Conservation (phyloP, 2,329 filamentous ascomycete species). For the Epicoccum sorghinum region DNA sequence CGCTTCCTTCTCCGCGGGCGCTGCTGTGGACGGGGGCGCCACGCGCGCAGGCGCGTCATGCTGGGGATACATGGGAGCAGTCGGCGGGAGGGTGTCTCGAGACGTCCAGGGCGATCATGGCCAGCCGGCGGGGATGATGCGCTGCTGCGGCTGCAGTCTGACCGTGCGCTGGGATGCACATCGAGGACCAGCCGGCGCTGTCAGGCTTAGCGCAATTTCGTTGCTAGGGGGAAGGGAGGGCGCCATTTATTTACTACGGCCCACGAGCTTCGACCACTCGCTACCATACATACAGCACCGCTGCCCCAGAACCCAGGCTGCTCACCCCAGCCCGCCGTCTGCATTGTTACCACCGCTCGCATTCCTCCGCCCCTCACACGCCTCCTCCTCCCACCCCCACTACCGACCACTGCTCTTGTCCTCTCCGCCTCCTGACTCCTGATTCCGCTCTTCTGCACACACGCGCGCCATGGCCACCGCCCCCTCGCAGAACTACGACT, state of each 20-base stretch:
- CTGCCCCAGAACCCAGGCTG: constrained; percentile 14
- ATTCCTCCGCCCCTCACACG: constrained; percentile 11
- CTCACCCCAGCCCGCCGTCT: constrained; percentile 20
- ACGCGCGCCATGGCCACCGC: constrained; percentile 23
- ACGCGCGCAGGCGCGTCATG: constrained; percentile 23
- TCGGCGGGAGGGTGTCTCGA: constrained; percentile 10
- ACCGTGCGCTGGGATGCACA: neutral
- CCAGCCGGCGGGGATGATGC: constrained; percentile 10
- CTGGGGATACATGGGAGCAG: constrained; percentile 34
- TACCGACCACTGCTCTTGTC: too few species aligned
- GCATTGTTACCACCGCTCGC: constrained; percentile 38
- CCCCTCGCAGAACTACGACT: constrained; percentile 58
- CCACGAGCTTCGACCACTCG: constrained; percentile 26
- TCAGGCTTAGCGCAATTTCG: constrained; percentile 10
- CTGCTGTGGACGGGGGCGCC: neutral
- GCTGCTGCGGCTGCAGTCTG: neutral
- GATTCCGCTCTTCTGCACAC: neutral
- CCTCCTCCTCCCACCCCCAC: constrained; percentile 3
- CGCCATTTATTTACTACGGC: constrained; percentile 19
- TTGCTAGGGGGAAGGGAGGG: constrained; percentile 25
- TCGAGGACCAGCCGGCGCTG: neutral
- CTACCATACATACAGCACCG: constrained; percentile 11
- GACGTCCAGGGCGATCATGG: constrained; percentile 15
- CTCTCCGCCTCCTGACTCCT: neutral
- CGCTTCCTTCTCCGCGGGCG: neutral